These are phyloP conservation scores for Moniliella sp. DNA, from an alignment of 1,284 basidiomycete species.

Conservation along the genomic window DNA sequence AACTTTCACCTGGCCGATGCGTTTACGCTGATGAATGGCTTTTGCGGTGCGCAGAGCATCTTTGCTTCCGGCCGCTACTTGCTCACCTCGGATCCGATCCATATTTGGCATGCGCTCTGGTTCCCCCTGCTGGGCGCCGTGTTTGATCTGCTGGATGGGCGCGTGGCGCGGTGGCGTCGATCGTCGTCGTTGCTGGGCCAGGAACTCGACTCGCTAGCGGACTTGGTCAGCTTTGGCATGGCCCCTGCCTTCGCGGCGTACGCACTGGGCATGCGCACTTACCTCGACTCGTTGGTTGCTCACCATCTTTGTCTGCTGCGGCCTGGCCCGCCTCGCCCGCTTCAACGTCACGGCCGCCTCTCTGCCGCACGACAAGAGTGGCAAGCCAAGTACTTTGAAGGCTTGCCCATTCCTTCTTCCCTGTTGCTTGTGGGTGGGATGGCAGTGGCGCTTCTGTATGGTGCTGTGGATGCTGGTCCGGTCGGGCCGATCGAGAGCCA, in stretches of 20 bases:
- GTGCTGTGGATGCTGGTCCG: conserved; percentile 47
- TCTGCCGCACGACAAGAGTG: conserved; percentile 63
- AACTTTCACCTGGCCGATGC: conserved; percentile 95
- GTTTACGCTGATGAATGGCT: conserved; percentile 99
- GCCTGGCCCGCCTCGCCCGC: conserved; percentile 77
- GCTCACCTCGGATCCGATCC: conserved; percentile 50
- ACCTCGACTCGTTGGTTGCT: conserved; percentile 67
- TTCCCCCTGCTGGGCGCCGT: conserved; percentile 80
- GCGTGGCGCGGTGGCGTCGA: conserved; percentile 88
- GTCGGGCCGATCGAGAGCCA: no score
- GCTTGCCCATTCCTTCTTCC: conserved; percentile 85
- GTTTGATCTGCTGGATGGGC: conserved; percentile 94
- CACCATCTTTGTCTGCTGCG: conserved; percentile 78
- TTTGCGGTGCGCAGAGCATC: conserved; percentile 86
- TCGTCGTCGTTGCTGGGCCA: conserved; percentile 90
- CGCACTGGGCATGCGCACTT: conserved; percentile 64
- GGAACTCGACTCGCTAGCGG: conserved; percentile 86
- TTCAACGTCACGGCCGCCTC: conserved; percentile 96
- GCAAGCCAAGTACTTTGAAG: conserved; percentile 91
- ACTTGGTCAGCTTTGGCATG: conserved; percentile 79
- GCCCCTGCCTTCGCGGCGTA: conserved; percentile 83
- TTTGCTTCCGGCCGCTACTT: conserved; percentile 78
- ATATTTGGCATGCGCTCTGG: conserved; percentile 47
- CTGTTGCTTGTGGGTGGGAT: conserved; percentile 59
- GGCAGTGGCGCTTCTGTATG: conserved; percentile 59